Base-by-base conservation (phyloP, 805 yeast species). In the Zygosaccharomyces bisporus region DNA sequence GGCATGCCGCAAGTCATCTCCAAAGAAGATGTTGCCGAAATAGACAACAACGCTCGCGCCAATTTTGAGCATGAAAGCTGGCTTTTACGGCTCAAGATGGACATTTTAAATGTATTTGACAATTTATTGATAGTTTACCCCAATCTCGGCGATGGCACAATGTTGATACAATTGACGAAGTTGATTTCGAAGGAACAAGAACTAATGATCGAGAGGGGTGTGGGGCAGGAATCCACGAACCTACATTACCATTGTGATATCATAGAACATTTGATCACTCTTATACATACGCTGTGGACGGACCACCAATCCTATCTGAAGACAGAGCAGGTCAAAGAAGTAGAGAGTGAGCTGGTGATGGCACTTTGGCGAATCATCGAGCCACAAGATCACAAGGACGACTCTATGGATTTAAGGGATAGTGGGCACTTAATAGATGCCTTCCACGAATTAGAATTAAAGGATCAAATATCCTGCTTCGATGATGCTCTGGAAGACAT, bases 31-130 rank as follows among this genome's bases (percentile, higher is more conserved):
- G 42, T 57, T 4, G 18, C 24, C 1, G 40, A 30, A 9, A 24
- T 27, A 4, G 40, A 39, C 8, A 38, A 39, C 2, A 14, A 37
- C 4, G 34, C 43, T 1, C 31, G 37, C 19, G 29, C 46, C 7
- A 47, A 44, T 24, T 40, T 49, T 24, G 53, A 51, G 34, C 45
- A 57, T 34, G 66, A 56, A 47, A 48, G 47, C 38, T 56, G 61
- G 60, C 44, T 46, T 30, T 36, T 60, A 8, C 34, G 34, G 12
- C 39, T 81, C 3, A 70, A 76, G 27, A 59, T 72, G 17, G 65
- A 66, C 39, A 75, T 81, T 1, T 62, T 79, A 10, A 67, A 67
- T 17, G 54, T 80, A 3, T 64, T 83, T 24, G 85, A 80, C 55
- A 64, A 70, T 18, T 66, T 64, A 31, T 41, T 67, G 36, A 50